A percentile compares a stretch with the other conserved stretches of the same genome.
Evolutionary conservation across 78 protist species (phyloP).

Genomic region (Emiliania huxleyi): DNA sequence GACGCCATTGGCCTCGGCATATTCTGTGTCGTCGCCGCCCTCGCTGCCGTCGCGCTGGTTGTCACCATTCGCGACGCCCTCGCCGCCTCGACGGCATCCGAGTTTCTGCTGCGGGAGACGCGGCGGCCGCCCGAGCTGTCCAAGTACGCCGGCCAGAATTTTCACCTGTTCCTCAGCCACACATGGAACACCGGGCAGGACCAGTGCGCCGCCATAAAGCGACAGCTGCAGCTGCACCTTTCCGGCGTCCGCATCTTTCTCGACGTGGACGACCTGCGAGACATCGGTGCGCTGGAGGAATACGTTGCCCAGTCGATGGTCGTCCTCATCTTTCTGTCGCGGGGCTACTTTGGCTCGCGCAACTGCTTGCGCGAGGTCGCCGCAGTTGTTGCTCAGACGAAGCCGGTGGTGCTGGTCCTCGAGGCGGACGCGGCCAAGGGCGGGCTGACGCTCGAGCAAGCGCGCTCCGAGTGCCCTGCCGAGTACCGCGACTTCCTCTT

Average conservation of each 20-base stretch:
- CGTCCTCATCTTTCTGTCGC: not conserved
- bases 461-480: not conserved
- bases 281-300: not conserved
- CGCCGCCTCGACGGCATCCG: not conserved
- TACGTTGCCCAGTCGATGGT: not conserved
- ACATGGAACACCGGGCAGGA: not conserved
- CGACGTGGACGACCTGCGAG: slow-evolving; percentile 14
- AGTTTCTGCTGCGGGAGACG: not conserved
- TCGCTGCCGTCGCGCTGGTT: not conserved
- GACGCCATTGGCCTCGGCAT: not conserved
- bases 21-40: not conserved
- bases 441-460: not conserved
- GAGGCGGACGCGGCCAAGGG: not conserved
- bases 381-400: not conserved
- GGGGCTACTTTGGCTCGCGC: not conserved
- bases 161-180: not conserved
- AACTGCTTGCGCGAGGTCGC: slow-evolving; percentile 11
- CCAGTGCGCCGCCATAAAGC: not conserved
- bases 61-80: not conserved
- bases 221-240: not conserved
- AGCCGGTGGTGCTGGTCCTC: not conserved
- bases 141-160: not conserved
- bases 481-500: not conserved
- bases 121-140: not conserved
- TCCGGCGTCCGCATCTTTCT: not conserved